phyloP scores from a whole-genome alignment of 768 basidiomycete species.

The Cyclocybe cylindracea region DNA sequence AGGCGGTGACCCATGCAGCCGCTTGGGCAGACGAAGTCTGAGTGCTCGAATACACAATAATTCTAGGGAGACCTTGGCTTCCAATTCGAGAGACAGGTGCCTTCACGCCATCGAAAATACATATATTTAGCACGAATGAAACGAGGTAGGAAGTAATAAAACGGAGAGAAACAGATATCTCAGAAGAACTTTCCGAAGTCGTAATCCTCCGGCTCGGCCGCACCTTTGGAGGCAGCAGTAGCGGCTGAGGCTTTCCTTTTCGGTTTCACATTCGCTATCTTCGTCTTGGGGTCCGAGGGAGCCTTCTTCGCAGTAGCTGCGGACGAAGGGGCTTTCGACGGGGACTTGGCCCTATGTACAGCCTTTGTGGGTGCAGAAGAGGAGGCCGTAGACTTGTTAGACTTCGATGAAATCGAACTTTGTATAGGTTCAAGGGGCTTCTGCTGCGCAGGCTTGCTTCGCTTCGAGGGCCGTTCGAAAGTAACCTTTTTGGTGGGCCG shows the following conservation, averaged over 20 bases:
- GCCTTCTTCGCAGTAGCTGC: constrained; percentile 2
- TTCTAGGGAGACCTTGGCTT: too few relatives aligned
- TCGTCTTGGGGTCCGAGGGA: constrained; percentile 26
- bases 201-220: constrained; percentile 41
- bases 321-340: constrained; percentile 12
- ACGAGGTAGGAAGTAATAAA: neutral
- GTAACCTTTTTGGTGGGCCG: constrained; percentile 55
- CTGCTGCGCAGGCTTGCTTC: constrained; percentile 12
- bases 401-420: constrained; percentile 4
- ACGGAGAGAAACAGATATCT: constrained; percentile 3
- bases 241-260: constrained; percentile 22
- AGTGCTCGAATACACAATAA: too few relatives aligned
- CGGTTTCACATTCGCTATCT: constrained; percentile 31
- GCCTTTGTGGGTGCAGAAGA: too few relatives aligned
- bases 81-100: too few relatives aligned
- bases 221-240: constrained; percentile 8
- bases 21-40: too few relatives aligned
- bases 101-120: too few relatives aligned
- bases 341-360: neutral
- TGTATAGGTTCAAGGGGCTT: constrained; percentile 26
- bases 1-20: too few relatives aligned
- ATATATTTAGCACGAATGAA: neutral
- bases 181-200: constrained; percentile 63
- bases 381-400: neutral
- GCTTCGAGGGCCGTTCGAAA: constrained; percentile 37